phyloP scores from a whole-genome alignment of 805 yeast genomes.

The Lachancea dasiensis region DNA sequence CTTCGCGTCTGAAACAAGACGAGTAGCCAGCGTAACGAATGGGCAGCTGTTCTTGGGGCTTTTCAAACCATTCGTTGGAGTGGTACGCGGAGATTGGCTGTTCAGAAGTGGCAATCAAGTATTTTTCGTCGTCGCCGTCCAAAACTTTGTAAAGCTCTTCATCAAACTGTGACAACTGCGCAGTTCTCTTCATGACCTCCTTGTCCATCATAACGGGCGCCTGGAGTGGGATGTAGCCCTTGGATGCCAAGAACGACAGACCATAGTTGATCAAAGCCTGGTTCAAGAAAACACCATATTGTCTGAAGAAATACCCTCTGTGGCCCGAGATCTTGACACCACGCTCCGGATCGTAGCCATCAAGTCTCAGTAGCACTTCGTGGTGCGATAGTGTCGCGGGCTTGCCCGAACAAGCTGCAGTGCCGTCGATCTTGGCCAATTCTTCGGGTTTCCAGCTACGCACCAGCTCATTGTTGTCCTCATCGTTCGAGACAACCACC shows the following conservation, averaged over 20 bases:
- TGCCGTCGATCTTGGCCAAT: slow-evolving; percentile 48
- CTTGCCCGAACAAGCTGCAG: slow-evolving; percentile 72
- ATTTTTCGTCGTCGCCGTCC: slow-evolving; percentile 97
- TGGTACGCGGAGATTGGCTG: slow-evolving; percentile 99
- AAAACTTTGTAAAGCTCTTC: slow-evolving; percentile 96
- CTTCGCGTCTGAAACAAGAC: slow-evolving; percentile 98
- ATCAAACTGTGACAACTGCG: slow-evolving; percentile 95
- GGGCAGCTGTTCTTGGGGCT: slow-evolving; percentile 94
- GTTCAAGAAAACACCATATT: slow-evolving; percentile 93
- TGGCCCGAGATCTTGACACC: slow-evolving; percentile 97
- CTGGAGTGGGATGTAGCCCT: slow-evolving; percentile 85
- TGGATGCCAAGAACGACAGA: slow-evolving; percentile 68
- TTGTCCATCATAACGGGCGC: slow-evolving; percentile 99
- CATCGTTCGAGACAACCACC: slow-evolving; percentile 81
- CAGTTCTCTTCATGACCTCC: slow-evolving; percentile 98
- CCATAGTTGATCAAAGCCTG: slow-evolving; percentile 98
- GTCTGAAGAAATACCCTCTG: slow-evolving; percentile 95
- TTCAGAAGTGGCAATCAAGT: slow-evolving; percentile 96
- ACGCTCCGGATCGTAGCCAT: slow-evolving; percentile 98
- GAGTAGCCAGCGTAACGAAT: slow-evolving; percentile 96
- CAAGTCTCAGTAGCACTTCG: slow-evolving; percentile 87
- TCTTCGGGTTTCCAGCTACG: slow-evolving; percentile 84
- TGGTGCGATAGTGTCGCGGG: slow-evolving; percentile 87
- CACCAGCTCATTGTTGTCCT: slow-evolving; percentile 83
- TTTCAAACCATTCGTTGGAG: slow-evolving; percentile 96